Evolutionary conservation across 371 early-diverging fungal genomes (phyloP).

Genomic region (Capillidium rhysosporum): DNA sequence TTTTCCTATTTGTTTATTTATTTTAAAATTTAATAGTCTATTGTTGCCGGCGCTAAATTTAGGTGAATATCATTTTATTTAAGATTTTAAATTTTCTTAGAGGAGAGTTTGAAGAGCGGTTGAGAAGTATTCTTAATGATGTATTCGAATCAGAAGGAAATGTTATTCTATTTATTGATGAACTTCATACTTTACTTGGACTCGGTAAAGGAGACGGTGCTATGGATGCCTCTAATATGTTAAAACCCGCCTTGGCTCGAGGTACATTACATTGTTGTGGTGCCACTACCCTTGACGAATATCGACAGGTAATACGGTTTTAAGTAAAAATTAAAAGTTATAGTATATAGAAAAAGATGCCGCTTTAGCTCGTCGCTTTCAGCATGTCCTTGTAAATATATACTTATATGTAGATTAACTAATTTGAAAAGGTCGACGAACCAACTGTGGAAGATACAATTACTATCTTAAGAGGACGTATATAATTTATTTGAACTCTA

Average conservation of each 20-base stretch:
- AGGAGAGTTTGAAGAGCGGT: slow-evolving; percentile 73
- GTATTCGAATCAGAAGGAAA: slow-evolving; percentile 47
- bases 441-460: slow-evolving; percentile 61
- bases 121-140: slow-evolving; percentile 54
- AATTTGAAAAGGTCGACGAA: slow-evolving; percentile 17
- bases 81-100: slow-evolving; percentile 9
- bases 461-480: slow-evolving; percentile 37
- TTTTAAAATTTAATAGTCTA: slow-evolving; percentile 13
- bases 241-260: slow-evolving; percentile 73
- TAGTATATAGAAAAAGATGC: slow-evolving; percentile 64
- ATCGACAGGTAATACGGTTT: slow-evolving; percentile 26
- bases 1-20: neutral
- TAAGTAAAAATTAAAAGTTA: slow-evolving; percentile 9
- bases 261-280: slow-evolving; percentile 68
- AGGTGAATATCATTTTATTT: slow-evolving; percentile 15
- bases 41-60: slow-evolving; percentile 65
- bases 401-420: slow-evolving; percentile 5
- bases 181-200: slow-evolving; percentile 60
- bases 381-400: slow-evolving; percentile 42
- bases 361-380: slow-evolving; percentile 74
- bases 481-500: neutral
- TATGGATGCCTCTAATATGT: slow-evolving; percentile 60
- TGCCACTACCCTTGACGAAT: slow-evolving; percentile 79
- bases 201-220: slow-evolving; percentile 58
- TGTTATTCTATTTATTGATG: slow-evolving; percentile 70